These are phyloP conservation scores for Beauveria scarabaeidicola DNA, from an alignment of 2,329 filamentous ascomycete species.

Conservation along the genomic window DNA sequence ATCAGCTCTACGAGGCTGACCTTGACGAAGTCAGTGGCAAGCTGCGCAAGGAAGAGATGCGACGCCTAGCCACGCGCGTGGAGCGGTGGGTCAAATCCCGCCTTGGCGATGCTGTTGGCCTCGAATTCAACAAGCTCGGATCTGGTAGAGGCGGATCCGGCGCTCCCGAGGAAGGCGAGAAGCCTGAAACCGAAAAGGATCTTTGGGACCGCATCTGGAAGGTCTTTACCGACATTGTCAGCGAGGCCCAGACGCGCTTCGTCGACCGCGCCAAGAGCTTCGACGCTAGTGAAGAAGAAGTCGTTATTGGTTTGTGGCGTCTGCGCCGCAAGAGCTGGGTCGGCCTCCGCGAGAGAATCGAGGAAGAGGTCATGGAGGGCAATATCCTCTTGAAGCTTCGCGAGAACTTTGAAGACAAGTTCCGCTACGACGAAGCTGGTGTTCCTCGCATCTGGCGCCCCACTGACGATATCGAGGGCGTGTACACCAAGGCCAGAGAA, in stretches of 20 bases:
- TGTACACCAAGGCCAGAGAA: conserved; percentile 87
- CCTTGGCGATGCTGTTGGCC: conserved; percentile 74
- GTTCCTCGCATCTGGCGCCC: conserved; percentile 96
- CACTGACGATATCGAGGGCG: conserved; percentile 90
- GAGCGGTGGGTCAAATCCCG: conserved; percentile 91
- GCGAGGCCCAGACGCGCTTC: conserved; percentile 79
- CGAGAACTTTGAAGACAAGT: conserved; percentile 99
- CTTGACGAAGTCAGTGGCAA: conserved; percentile 79
- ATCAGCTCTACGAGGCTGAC: conserved; percentile 77
- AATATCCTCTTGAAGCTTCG: conserved; percentile 91
- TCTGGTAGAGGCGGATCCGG: conserved; percentile 77
- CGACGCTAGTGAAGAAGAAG: conserved; percentile 83
- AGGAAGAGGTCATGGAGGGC: conserved; percentile 96
- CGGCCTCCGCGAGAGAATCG: conserved; percentile 79
- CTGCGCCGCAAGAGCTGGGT: conserved; percentile 91
- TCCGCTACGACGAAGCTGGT: conserved; percentile 91
- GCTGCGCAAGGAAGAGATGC: conserved; percentile 91
- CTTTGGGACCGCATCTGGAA: conserved; percentile 96
- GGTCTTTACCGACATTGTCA: conserved; percentile 73
- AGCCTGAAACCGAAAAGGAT: conserved; percentile 66
- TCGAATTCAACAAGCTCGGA: conserved; percentile 94
- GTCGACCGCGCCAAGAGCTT: conserved; percentile 85
- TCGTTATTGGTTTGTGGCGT: conserved; percentile 86
- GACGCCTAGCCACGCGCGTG: conserved; percentile 78
- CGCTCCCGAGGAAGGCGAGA: conserved; percentile 69